phyloP scores from a whole-genome alignment of 2,329 filamentous ascomycete species.

The Didymella pinodella region DNA sequence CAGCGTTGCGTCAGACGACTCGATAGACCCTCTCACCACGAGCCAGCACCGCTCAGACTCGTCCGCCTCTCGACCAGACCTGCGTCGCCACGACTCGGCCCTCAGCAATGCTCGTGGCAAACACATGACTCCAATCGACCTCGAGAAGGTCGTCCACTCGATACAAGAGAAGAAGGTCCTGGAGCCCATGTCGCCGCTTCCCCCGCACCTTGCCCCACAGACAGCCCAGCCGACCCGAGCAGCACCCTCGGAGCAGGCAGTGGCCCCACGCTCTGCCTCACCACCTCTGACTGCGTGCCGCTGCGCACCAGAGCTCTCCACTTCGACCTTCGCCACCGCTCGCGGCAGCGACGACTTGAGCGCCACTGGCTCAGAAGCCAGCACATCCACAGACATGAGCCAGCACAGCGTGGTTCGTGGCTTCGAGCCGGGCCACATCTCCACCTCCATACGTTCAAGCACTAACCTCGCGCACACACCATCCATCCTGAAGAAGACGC shows the following conservation, averaged over 20 bases:
- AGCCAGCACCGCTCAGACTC: conserved; percentile 55
- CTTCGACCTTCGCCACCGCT: conserved; percentile 62
- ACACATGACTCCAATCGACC: conserved; percentile 89
- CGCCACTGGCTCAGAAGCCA: conserved; percentile 64
- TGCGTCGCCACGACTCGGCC: conserved; percentile 75
- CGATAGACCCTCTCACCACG: conserved; percentile 53
- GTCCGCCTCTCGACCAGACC: conserved; percentile 69
- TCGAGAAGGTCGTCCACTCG: conserved; percentile 92
- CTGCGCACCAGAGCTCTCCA: conserved; percentile 66
- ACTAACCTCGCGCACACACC: conserved; percentile 65
- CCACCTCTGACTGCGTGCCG: conserved; percentile 51
- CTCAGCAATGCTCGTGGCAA: conserved; percentile 75
- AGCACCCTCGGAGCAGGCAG: conserved; percentile 21
- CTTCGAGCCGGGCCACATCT: conserved; percentile 79
- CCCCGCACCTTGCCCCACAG: conserved; percentile 49
- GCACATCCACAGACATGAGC: conserved; percentile 67
- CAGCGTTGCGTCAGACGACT: conserved; percentile 57
- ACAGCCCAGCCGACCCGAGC: conserved; percentile 17
- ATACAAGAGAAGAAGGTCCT: conserved; percentile 85
- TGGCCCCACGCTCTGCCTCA: conserved; percentile 50
- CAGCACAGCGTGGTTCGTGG: conserved; percentile 80
- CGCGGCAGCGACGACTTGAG: conserved; percentile 52
- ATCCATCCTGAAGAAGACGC: conserved; percentile 64
- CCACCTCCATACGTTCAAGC: conserved; percentile 71
- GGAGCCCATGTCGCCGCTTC: conserved; percentile 62